These are phyloP conservation scores for Phytophthora meadii DNA, from an alignment of 352 stramenopile species.

Conservation along the genomic window DNA sequence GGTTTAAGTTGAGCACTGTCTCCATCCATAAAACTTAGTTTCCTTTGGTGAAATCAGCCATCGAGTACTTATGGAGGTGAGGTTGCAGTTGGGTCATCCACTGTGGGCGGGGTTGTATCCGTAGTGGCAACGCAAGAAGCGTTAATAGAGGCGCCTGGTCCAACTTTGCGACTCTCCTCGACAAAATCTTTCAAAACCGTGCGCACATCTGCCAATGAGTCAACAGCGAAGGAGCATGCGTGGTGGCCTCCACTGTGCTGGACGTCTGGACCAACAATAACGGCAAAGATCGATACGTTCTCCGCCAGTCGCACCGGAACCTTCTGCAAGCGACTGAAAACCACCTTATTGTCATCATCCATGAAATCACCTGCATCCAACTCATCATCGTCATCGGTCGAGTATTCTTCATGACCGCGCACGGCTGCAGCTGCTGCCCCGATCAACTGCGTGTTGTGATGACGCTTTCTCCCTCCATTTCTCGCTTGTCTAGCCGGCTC, in stretches of 20 bases:
- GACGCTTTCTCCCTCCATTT: constrained; percentile 15
- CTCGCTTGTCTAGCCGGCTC: constrained; percentile 26
- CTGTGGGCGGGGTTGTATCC: constrained; percentile 2
- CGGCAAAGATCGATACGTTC: constrained; percentile 72
- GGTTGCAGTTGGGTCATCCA: not conserved
- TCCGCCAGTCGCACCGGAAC: constrained; percentile 73
- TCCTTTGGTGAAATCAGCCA: constrained; percentile 6
- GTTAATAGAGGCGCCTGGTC: not conserved
- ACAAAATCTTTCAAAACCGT: constrained; percentile 82
- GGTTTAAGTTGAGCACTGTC: not conserved
- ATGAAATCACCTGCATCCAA: constrained; percentile 43
- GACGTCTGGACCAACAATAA: constrained; percentile 72
- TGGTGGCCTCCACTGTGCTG: constrained; percentile 69
- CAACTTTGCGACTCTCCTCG: constrained; percentile 50
- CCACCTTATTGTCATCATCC: constrained; percentile 84
- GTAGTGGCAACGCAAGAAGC: not conserved
- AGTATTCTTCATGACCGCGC: constrained; percentile 41
- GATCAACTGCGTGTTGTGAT: constrained; percentile 24
- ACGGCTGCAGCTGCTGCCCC: constrained; percentile 31
- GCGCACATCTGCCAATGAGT: constrained; percentile 70
- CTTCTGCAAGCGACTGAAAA: constrained; percentile 79
- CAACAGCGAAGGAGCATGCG: constrained; percentile 65
- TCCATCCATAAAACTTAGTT: constrained; percentile 24
- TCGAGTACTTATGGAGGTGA: constrained; percentile 4
- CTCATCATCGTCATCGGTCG: constrained; percentile 58